Conservation (phyloP, 75 land plant genomes). For the Ceratopteris richardii region DNA sequence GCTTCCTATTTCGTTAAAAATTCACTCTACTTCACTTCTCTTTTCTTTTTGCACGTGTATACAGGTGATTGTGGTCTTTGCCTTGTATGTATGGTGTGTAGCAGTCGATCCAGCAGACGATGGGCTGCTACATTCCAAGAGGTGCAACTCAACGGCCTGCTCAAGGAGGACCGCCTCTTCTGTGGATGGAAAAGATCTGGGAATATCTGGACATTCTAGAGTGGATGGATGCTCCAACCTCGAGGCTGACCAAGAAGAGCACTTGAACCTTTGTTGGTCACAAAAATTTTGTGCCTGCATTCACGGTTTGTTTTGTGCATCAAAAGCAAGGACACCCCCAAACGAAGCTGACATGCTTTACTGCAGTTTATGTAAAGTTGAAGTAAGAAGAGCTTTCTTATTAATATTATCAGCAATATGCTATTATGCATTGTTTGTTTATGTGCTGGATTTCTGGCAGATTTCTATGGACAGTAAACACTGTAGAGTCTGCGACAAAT, state of each 20-base stretch:
- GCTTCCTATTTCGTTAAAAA: too few relatives aligned
- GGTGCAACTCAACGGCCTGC: neutral
- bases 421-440: too few relatives aligned
- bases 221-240: too few relatives aligned
- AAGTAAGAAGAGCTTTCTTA: too few relatives aligned
- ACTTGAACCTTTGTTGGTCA: too few relatives aligned
- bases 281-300: too few relatives aligned
- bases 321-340: neutral
- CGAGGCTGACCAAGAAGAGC: too few relatives aligned
- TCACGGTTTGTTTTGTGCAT: neutral
- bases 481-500: constrained; percentile 97
- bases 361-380: constrained; percentile 87
- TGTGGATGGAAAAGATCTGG: neutral
- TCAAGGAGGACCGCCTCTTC: neutral
- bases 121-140: constrained; percentile 11
- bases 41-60: too few relatives aligned
- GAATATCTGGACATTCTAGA: too few relatives aligned
- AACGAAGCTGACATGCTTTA: constrained; percentile 84
- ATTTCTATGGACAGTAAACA: constrained; percentile 89
- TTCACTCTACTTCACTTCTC: too few relatives aligned
- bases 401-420: too few relatives aligned
- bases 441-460: constrained; percentile 29
- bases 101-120: constrained; percentile 79
- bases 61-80: constrained; percentile 50
- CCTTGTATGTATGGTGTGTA: constrained; percentile 77